Conservation (phyloP, 345 rosid species). For the Melastoma malabathricum region DNA sequence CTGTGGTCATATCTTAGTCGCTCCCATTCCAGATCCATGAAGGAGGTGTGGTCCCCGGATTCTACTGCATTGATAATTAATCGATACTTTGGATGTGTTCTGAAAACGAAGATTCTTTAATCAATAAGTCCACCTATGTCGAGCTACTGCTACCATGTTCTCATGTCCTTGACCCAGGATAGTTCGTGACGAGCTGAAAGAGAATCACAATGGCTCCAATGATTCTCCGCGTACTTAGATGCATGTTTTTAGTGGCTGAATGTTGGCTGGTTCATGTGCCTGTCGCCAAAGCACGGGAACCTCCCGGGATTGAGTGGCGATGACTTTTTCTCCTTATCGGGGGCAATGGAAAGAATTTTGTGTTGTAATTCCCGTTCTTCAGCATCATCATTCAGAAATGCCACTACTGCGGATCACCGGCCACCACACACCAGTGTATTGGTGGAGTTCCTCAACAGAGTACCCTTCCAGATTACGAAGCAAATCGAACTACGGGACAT, state of each 20-base stretch:
- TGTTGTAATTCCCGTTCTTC: slow-evolving; percentile 75
- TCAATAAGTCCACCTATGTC: slow-evolving; percentile 30
- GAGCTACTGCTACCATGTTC: slow-evolving; percentile 45
- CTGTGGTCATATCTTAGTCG: no score
- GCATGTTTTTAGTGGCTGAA: slow-evolving; percentile 68
- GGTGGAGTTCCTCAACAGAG: slow-evolving; percentile 50
- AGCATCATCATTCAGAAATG: slow-evolving; percentile 91
- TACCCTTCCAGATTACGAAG: slow-evolving; percentile 40
- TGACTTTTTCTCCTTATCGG: slow-evolving; percentile 38
- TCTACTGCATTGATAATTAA: slow-evolving; percentile 24
- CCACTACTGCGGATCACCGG: slow-evolving; percentile 42
- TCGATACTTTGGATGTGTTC: no score
- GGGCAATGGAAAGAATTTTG: slow-evolving; percentile 44
- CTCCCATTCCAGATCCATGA: slow-evolving; percentile 38
- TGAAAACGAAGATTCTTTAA: no score
- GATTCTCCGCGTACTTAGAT: slow-evolving; percentile 33
- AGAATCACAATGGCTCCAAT: slow-evolving; percentile 42
- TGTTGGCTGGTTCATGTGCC: slow-evolving; percentile 78
- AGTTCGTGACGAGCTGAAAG: slow-evolving; percentile 57
- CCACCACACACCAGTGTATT: slow-evolving; percentile 59
- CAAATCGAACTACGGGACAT: slow-evolving; percentile 14
- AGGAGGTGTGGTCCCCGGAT: slow-evolving; percentile 40
- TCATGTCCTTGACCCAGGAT: slow-evolving; percentile 54
- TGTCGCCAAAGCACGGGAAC: slow-evolving; percentile 65
- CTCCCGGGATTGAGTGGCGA: slow-evolving; percentile 38